Evolutionary conservation across 345 rosid genomes (phyloP), one percentile per base, ranked within the genome.

Genomic region (Eucalyptus grandis): DNA sequence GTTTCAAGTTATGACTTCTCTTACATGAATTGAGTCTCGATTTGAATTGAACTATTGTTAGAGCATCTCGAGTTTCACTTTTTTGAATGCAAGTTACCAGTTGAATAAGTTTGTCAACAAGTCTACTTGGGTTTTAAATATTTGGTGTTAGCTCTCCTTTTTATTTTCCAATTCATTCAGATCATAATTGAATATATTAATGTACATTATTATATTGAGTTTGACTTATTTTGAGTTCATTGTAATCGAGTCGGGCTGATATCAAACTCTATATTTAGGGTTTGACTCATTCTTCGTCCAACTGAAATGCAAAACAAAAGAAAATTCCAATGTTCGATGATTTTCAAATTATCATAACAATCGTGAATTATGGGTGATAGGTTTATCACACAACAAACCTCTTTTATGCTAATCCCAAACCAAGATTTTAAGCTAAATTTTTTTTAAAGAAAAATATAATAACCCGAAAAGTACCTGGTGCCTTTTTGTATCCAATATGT

Each of bases 191-290:
- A 6, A 37, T 37, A 5, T 37, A 10, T 17, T 72, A 72, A 72
- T 19, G 46, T 37, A 11, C 14, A 19, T 37, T 34, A 22, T 72
- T 37, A 21, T 72, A 37, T 37, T 6, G 5, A 21, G 27, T 21
- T 40, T 44, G 46, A 77, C 26, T 77, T 40, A 37, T 37, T 34
- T 77, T 19, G 46, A 77, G 83, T 37, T 77, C 46, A 17, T 37
- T 40, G 43, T 10, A 37, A 37, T 37, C 0, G 2, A 14, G 46
- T 37, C 2, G 2, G 15, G 46, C 1, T 0, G 14, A 37, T 19
- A 13, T 37, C 46, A 10, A 77, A 37, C 83, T 37, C 14, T 3
- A 10, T 40, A 77, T 77, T 10, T 0, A 4, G 14, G 47, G 40
- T 24, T 77, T 21, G 27, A 77, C 24, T 37, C 3, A 19, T 72